phyloP scores from a whole-genome alignment of 768 basidiomycete species.

The Suillus discolor region DNA sequence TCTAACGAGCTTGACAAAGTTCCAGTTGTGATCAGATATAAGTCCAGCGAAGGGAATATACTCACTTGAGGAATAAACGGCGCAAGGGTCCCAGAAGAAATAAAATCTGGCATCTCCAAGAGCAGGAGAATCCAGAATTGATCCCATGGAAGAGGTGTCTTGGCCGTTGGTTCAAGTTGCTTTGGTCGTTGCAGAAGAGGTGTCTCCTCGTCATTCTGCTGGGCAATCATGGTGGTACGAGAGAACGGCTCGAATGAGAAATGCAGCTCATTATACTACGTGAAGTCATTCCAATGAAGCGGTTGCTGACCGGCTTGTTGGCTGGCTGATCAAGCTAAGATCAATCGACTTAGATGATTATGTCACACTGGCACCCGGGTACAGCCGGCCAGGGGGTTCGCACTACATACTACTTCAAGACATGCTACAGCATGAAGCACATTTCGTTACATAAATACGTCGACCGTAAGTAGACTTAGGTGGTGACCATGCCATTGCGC shows the following conservation, averaged over 20 bases:
- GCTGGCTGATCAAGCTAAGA: too few species aligned
- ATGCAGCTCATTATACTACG: too few species aligned
- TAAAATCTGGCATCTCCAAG: conserved; percentile 72
- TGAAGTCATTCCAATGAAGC: too few species aligned
- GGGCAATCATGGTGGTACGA: not conserved
- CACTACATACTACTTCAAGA: too few species aligned
- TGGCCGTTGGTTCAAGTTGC: conserved; percentile 23
- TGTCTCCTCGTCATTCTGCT: conserved; percentile 56
- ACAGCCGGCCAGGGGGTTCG: too few species aligned
- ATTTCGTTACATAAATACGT: too few species aligned
- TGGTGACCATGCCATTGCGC: too few species aligned
- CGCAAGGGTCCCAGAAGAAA: conserved; percentile 72
- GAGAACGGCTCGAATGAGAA: not conserved
- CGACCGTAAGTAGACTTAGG: too few species aligned
- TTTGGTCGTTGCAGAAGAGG: conserved; percentile 45
- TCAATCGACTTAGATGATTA: too few species aligned
- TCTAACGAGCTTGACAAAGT: conserved; percentile 22
- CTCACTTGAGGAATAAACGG: conserved; percentile 69
- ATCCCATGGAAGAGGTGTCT: conserved; percentile 64
- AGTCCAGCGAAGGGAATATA: not conserved
- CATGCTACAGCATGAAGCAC: too few species aligned
- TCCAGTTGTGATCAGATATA: not conserved
- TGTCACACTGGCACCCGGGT: too few species aligned
- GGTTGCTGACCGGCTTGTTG: too few species aligned
- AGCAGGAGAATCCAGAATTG: conserved; percentile 71